phyloP scores from a whole-genome alignment of 176 grass and related monocot species.

The Paspalum notatum region DNA sequence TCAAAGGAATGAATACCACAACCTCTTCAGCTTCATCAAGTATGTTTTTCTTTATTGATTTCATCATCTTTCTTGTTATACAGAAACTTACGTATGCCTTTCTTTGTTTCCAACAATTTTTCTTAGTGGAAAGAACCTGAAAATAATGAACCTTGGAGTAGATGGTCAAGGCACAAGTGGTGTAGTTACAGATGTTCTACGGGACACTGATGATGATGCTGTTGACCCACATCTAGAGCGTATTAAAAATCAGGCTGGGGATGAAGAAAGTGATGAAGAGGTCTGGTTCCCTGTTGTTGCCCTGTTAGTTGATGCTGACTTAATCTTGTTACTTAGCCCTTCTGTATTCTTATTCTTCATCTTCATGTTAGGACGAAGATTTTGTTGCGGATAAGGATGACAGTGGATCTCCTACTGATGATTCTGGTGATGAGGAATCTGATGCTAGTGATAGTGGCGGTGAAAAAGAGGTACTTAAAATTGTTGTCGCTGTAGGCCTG shows the following conservation, averaged over 20 bases:
- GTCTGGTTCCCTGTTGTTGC: slow-evolving; percentile 45
- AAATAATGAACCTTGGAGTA: slow-evolving; percentile 94
- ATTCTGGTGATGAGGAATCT: slow-evolving; percentile 86
- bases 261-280: slow-evolving; percentile 98
- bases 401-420: slow-evolving; percentile 93
- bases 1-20: slow-evolving; percentile 86
- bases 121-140: slow-evolving; percentile 81
- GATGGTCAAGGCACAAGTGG: slow-evolving; percentile 67
- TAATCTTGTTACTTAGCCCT: slow-evolving; percentile 18
- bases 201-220: slow-evolving; percentile 73
- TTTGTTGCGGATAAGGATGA: slow-evolving; percentile 97
- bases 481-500: slow-evolving; percentile 13
- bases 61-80: slow-evolving; percentile 29
- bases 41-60: slow-evolving; percentile 38
- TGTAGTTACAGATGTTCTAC: slow-evolving; percentile 79
- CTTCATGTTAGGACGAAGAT: slow-evolving; percentile 83
- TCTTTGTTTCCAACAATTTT: slow-evolving; percentile 44
- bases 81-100: slow-evolving; percentile 8
- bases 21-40: slow-evolving; percentile 88
- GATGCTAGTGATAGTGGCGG: slow-evolving; percentile 90
- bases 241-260: slow-evolving; percentile 79
- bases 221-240: slow-evolving; percentile 82
- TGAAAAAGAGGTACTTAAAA: slow-evolving; percentile 67
- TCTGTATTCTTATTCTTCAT: slow-evolving; percentile 18
- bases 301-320: slow-evolving; percentile 31